Base-by-base conservation (phyloP, 2,329 filamentous ascomycete species). In the Sordariomycetes sp. region DNA sequence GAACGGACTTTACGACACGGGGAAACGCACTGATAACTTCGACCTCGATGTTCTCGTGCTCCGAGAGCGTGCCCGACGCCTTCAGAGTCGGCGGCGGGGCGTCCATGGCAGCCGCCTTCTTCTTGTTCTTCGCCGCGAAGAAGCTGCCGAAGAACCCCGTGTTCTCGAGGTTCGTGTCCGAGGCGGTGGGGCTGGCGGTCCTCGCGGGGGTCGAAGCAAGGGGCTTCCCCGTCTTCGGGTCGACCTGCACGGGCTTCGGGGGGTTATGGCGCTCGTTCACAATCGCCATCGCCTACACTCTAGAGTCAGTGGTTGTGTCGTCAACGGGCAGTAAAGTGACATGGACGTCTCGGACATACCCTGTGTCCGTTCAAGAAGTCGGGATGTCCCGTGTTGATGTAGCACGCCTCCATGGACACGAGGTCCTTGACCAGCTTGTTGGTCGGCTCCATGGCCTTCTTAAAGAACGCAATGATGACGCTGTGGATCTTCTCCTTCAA, bases 61-160 rank as follows among this genome's bases (percentile, higher is more conserved):
- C 94, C 5, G 89, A 96, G 46, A 99, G 79, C 28, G 87, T 96
- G 50, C 94, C 93, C 3, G 90, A 96, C 37, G 94, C 94, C 78
- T 97, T 99, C 59, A 99, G 83, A 50, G 85, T 93, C 34, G 94
- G 84, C 62, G 94, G 94, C 46, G 94, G 94, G 16, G 94, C 80
- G 71, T 99, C 94, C 94, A 99, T 99, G 54, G 93, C 92, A n/a
- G 94, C 94, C 76, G 96, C 95, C 87, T 97, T 97, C 83, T 99
- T 99, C 86, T 97, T 99, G 78, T 97, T 99, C 83, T 97, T 99
- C 69, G 90, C 92, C 12, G 94, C 90, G 70, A 97, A 99, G 82
- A 99, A 99, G 68, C 90, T 96, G 65, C 94, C 94, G 67, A 99
- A 99, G 81, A 99, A 99, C 43, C 93, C 91, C 60, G 81, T 77